Base-by-base conservation (phyloP, 1,139 yeast genomes). In the Zhuliangozyma parablackwelliae region DNA sequence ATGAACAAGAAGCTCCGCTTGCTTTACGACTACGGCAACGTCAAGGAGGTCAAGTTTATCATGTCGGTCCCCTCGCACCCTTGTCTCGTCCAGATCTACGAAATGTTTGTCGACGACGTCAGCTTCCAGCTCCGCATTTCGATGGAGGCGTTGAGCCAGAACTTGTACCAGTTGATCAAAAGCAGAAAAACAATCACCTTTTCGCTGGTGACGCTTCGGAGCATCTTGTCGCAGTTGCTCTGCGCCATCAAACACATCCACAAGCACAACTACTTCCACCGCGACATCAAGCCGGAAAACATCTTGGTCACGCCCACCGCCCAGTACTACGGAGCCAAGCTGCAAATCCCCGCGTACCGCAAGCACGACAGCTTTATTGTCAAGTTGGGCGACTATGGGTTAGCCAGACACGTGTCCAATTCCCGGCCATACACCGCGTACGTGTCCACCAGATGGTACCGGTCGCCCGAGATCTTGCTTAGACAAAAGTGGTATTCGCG, bases 361-460 rank as follows among this genome's bases (percentile, higher is more conserved):
- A 59, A 48, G 31, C 48, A 57, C 32, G 79, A 77, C 43, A 71
- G 72, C 35, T 82, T 80, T 48, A 72, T 81, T 8, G 77, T 89
- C 23, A 92, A 92, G 57, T 63, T 92, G 33, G 96, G 96, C 3
- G 98, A 92, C 58, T 92, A 86, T 59, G 97, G 98, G 0, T 71
- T 90, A 36, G 86, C 96, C 10, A 75, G 97, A 45, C 79, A 76
- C 45, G 63, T 76, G 11, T 63, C 68, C 32, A 75, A 78, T 50
- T 54, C 54, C 25, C 72, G 70, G 37, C 77, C 80, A 0, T 86
- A 76, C 53, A 82, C 95, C 0, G 78, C 85, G 1, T 92, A 92
- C 51, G 94, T 92, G 7, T 85, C 96, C 0, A 92, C 97, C 0
- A 74, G 98, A 50, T 92, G 97, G 97, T 92, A 92, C 57, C 70